phyloP scores from a whole-genome alignment of 202 grass and related monocot genomes.

The Eragrostis tef region DNA sequence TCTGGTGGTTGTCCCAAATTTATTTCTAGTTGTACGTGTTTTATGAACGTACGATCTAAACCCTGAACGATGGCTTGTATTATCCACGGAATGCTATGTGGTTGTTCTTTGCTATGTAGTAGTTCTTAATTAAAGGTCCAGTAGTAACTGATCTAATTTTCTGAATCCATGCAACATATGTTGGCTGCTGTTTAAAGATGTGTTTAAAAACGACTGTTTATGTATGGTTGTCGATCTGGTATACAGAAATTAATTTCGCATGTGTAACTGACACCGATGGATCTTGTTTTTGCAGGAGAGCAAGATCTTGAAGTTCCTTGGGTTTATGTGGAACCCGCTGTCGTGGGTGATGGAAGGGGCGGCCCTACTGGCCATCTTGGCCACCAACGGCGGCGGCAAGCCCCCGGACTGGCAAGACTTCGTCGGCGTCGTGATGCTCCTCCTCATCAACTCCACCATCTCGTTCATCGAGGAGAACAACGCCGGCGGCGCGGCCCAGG shows the following conservation, averaged over 20 bases:
- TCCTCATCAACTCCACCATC: slow-evolving; percentile 77
- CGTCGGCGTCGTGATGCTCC: slow-evolving; percentile 68
- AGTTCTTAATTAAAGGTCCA: too few species aligned
- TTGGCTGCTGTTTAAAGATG: too few species aligned
- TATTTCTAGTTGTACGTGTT: background rate
- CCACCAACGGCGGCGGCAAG: slow-evolving; percentile 64
- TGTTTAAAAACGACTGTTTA: too few species aligned
- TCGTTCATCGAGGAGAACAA: slow-evolving; percentile 76
- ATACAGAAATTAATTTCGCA: too few species aligned
- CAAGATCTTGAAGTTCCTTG: slow-evolving; percentile 75
- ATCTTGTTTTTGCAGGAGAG: slow-evolving; percentile 52
- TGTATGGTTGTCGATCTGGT: too few species aligned
- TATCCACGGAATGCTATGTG: too few species aligned
- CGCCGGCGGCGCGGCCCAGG: slow-evolving; percentile 76
- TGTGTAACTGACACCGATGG: too few species aligned
- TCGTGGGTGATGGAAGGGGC: slow-evolving; percentile 95
- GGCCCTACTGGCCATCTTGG: slow-evolving; percentile 74
- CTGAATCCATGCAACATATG: too few species aligned
- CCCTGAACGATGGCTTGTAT: too few species aligned
- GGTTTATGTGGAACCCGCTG: slow-evolving; percentile 97
- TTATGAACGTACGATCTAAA: too few species aligned
- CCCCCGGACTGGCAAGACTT: slow-evolving; percentile 98
- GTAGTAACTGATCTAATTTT: too few species aligned
- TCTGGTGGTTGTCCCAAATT: background rate
- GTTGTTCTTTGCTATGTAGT: too few species aligned